A percentile compares a stretch with the other conserved stretches of the same genome.
Conservation (phyloP, 2,329 filamentous ascomycete genomes). For the Pestalotiopsis sp. region DNA sequence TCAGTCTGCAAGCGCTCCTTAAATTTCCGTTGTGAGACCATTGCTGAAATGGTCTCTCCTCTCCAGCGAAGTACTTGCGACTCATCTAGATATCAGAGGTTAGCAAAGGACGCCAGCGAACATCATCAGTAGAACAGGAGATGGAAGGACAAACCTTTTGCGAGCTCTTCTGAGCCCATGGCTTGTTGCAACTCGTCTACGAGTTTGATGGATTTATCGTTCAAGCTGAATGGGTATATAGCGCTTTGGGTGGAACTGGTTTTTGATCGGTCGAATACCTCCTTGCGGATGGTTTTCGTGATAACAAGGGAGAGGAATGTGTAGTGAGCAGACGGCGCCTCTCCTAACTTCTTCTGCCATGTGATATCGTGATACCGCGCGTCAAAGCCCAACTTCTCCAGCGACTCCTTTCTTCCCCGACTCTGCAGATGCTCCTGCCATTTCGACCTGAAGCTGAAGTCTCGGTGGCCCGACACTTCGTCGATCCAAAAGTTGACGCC, state of each 20-base stretch:
- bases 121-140: background rate
- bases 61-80: background rate
- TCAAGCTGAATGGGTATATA: background rate
- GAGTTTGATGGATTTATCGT: background rate
- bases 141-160: background rate
- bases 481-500: background rate
- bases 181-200: background rate
- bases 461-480: background rate
- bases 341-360: background rate
- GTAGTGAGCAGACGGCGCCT: background rate
- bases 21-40: no score
- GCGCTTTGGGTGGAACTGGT: background rate
- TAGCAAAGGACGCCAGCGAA: background rate
- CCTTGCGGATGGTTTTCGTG: background rate
- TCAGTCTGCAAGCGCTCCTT: fast-evolving
- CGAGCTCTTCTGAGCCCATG: background rate
- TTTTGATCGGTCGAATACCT: background rate
- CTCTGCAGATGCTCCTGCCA: background rate
- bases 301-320: background rate
- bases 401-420: background rate
- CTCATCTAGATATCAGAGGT: background rate
- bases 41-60: no score
- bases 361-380: background rate
- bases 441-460: background rate
- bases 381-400: background rate